Conservation (phyloP, 2,329 filamentous ascomycete species). For the Fusarium cyanostomum region DNA sequence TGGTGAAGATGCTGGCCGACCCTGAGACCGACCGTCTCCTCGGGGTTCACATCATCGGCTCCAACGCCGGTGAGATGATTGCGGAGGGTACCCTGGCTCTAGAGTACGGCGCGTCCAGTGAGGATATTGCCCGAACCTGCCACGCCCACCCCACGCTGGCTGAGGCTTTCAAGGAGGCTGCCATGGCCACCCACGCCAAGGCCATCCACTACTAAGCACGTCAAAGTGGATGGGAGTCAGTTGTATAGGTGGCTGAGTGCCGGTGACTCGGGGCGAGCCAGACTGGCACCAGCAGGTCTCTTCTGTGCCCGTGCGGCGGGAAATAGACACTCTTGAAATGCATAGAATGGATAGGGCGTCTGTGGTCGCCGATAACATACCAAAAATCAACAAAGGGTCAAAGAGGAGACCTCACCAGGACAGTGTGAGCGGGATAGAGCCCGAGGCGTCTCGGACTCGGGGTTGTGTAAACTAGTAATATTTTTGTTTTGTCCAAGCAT, state of each 20-base stretch:
- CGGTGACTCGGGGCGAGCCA: neutral
- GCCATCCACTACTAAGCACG: constrained; percentile 86
- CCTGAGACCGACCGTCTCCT: constrained; percentile 96
- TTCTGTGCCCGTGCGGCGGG: constrained; percentile 26
- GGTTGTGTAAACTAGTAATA: constrained; percentile 47
- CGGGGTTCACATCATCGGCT: constrained; percentile 94
- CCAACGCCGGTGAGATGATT: constrained; percentile 99
- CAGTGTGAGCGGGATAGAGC: constrained; percentile 37
- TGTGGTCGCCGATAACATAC: constrained; percentile 25
- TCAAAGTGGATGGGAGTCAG: constrained; percentile 8
- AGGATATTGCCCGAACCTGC: constrained; percentile 94
- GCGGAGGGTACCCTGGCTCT: constrained; percentile 94
- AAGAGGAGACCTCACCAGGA: constrained; percentile 33
- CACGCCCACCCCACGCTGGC: constrained; percentile 96
- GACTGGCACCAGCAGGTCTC: constrained; percentile 18
- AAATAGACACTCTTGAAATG: constrained; percentile 28
- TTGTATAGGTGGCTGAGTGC: constrained; percentile 22
- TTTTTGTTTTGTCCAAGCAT: constrained; percentile 44
- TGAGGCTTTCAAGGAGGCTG: constrained; percentile 99
- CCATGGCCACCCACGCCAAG: constrained; percentile 96
- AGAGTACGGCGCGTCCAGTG: constrained; percentile 94
- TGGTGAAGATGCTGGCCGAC: constrained; percentile 97
- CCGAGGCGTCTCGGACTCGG: constrained; percentile 38
- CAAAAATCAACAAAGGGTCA: constrained; percentile 33
- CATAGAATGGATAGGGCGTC: constrained; percentile 25